Evolutionary conservation across 1,284 basidiomycete species (phyloP).

Genomic region (Pholiota adiposa): DNA sequence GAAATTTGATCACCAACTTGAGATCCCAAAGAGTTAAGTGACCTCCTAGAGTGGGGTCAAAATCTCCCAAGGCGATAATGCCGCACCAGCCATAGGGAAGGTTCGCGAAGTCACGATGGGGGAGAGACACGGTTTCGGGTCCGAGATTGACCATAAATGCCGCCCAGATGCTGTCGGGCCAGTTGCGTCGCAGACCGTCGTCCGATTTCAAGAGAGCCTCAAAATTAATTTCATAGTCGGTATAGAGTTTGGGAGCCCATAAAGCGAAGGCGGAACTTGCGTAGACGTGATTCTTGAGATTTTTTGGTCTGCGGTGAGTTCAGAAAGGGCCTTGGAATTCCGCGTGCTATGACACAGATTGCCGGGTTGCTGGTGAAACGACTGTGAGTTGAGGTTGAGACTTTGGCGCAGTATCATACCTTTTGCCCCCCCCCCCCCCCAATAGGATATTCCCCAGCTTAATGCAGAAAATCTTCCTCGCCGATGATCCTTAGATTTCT

Average conservation of each 20-base stretch:
- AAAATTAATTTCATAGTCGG: background rate
- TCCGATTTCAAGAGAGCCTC: background rate
- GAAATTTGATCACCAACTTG: background rate
- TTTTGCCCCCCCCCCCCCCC: background rate
- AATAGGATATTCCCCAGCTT: background rate
- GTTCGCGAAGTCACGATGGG: background rate
- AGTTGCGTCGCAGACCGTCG: background rate
- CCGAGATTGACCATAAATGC: background rate
- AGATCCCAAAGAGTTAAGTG: background rate
- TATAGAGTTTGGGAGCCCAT: background rate
- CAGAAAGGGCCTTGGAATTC: background rate
- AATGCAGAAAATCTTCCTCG: conserved; percentile 8
- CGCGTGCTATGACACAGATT: background rate
- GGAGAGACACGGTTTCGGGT: background rate
- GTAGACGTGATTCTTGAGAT: background rate
- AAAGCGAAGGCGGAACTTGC: background rate
- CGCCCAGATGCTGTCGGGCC: background rate
- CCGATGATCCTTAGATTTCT: conserved; percentile 2
- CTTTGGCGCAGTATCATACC: background rate
- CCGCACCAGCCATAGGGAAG: background rate
- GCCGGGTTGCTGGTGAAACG: background rate
- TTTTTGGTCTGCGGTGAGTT: background rate
- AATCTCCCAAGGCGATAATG: background rate
- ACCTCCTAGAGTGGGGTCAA: background rate
- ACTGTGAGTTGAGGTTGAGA: no score